Evolutionary conservation across 169 alveolate genomes (phyloP).

Genomic region (Plasmodium yoelii): DNA sequence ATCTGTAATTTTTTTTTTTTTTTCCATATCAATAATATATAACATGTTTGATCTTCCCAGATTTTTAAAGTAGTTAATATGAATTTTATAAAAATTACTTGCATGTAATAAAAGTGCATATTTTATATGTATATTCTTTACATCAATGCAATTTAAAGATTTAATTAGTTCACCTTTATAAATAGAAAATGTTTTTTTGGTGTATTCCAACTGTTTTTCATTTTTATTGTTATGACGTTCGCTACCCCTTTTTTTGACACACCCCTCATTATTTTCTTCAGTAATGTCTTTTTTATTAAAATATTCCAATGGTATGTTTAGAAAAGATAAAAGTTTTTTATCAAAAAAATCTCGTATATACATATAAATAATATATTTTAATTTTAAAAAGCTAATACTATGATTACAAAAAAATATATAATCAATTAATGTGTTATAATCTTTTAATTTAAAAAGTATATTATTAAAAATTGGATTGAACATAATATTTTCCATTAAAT

Average conservation of each 20-base stretch:
- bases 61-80: constrained; percentile 21
- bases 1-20: too few relatives aligned
- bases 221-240: background rate
- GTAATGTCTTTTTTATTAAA: background rate
- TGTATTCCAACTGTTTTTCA: constrained; percentile 6
- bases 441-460: constrained; percentile 40
- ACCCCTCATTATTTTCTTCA: background rate
- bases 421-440: constrained; percentile 31
- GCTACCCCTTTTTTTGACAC: background rate
- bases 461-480: constrained; percentile 49
- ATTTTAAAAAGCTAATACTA: constrained; percentile 14
- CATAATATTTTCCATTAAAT: constrained; percentile 36
- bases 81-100: constrained; percentile 50
- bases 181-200: constrained; percentile 1
- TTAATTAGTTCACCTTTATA: constrained; percentile 4
- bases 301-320: constrained; percentile 33
- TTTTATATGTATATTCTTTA: constrained; percentile 8
- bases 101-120: constrained; percentile 24
- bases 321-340: constrained; percentile 38
- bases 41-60: background rate
- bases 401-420: constrained; percentile 16
- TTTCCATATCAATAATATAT: constrained; percentile 4
- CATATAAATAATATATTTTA: constrained; percentile 52
- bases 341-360: constrained; percentile 60
- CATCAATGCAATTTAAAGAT: constrained; percentile 1